Evolutionary conservation across 2,329 filamentous ascomycete genomes (phyloP), one percentile per base, ranked within the genome.

Genomic region (Nectriaceae sp.): DNA sequence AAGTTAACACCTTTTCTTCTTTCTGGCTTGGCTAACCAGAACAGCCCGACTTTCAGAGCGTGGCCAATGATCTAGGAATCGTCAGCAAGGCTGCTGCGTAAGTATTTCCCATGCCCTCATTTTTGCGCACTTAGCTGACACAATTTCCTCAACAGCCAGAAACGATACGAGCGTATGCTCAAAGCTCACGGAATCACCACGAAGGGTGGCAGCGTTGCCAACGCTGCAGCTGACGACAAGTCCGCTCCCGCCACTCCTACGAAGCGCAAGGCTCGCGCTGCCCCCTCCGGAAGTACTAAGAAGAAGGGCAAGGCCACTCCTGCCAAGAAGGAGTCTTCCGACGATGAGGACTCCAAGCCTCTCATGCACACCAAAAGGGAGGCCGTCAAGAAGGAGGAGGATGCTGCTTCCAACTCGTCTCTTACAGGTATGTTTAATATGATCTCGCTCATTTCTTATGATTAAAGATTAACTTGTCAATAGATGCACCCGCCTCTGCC

Each of bases 81-180:
- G 75, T 85, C 26, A 75, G 70, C 66, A 87, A 87, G 68, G 84
- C 79, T 13, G 87, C 87, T 19, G 86, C 85, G 87, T 89, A 77
- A 76, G 85, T 79, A 16, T 10, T 3, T n/a, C 11, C 20, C 19
- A 2, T 39, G 4, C 26, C 26, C 24, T 29, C 18, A 11, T 24
- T 29, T 15, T 37, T 11, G n/a, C 4, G 33, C 15, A 3, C 38
- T 22, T 40, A 18, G 21, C 31, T 16, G 21, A 8, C 24, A 15
- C 21, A 11, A n/a, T 29, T 13, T 24, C 21, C 5, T 5, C 16
- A 47, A 51, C 60, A 88, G 85, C 2, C 79, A 83, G 53, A 88
- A 88, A 68, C 74, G 85, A 57, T 88, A 85, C 60, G 82, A 86
- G 66, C 79, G 85, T 24, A 75, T 89, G 62, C 73, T 86, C 69